A percentile compares a stretch with the other conserved stretches of the same genome.
Conservation (phyloP, 2,329 filamentous ascomycete genomes). For the Ascochyta clinopodiicola region DNA sequence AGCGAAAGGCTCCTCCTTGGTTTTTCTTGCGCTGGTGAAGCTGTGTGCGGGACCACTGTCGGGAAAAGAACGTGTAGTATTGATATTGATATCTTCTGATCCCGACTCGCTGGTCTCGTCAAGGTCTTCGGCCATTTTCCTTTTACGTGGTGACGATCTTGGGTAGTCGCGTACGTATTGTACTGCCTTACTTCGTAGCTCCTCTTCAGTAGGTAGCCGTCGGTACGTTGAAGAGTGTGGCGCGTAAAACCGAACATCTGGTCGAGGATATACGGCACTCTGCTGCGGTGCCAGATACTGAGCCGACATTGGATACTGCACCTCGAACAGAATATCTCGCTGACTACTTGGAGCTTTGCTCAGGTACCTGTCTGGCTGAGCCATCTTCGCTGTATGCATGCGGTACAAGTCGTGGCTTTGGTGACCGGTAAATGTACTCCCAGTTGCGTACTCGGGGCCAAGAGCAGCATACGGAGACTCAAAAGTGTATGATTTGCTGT, state of each 20-base stretch:
- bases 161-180: constrained; percentile 22
- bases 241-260: not conserved
- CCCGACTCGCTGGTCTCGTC: not conserved
- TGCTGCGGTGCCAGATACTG: not conserved
- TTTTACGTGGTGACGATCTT: not conserved
- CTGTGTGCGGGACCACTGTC: not conserved
- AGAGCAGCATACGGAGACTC: constrained; percentile 9
- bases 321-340: not conserved
- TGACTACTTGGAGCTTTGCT: not conserved
- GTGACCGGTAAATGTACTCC: constrained; percentile 22
- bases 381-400: constrained; percentile 18
- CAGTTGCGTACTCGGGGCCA: constrained; percentile 9
- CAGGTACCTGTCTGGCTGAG: not conserved
- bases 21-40: no score
- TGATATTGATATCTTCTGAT: not conserved
- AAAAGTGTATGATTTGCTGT: constrained; percentile 18
- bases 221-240: not conserved
- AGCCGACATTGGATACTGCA: not conserved
- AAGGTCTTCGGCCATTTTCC: not conserved
- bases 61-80: not conserved
- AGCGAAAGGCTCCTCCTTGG: not conserved
- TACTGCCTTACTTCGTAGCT: constrained; percentile 24
- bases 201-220: constrained; percentile 10
- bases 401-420: constrained; percentile 25
- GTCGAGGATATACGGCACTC: not conserved